phyloP scores from a whole-genome alignment of 2,329 filamentous ascomycete species.

The Chaetomium sp. region DNA sequence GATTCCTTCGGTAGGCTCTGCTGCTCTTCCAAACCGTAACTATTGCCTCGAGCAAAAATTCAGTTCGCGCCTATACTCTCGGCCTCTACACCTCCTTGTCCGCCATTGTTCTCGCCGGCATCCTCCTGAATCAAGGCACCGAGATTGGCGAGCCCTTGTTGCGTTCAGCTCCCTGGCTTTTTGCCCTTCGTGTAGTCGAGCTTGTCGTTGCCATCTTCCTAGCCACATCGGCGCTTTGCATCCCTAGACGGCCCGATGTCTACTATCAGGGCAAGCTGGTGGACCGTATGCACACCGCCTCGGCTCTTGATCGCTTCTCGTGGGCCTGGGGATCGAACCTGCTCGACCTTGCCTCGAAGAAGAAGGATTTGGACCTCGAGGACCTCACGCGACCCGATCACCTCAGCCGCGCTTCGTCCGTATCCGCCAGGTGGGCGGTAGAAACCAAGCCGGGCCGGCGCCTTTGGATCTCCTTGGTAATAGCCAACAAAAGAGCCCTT shows the following conservation, averaged over 20 bases:
- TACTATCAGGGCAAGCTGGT: slow-evolving; percentile 53
- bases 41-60: slow-evolving; percentile 43
- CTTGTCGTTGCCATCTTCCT: slow-evolving; percentile 40
- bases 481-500: slow-evolving; percentile 51
- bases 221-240: slow-evolving; percentile 42
- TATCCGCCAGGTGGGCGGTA: slow-evolving; percentile 43
- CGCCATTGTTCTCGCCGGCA: slow-evolving; percentile 36
- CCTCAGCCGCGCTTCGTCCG: slow-evolving; percentile 44
- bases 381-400: slow-evolving; percentile 59
- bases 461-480: slow-evolving; percentile 55
- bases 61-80: slow-evolving; percentile 47
- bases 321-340: slow-evolving; percentile 58
- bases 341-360: slow-evolving; percentile 48
- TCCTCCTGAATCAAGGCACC: slow-evolving; percentile 41
- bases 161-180: slow-evolving; percentile 29
- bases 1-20: slow-evolving; percentile 35
- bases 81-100: slow-evolving; percentile 48
- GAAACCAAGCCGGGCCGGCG: slow-evolving; percentile 39
- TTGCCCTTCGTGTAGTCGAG: slow-evolving; percentile 44
- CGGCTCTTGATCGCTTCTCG: slow-evolving; percentile 55
- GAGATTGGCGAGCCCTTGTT: slow-evolving; percentile 31
- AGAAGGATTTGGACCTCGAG: slow-evolving; percentile 53
- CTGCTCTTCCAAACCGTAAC: slow-evolving; percentile 46
- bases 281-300: slow-evolving; percentile 56
- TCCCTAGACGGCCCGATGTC: slow-evolving; percentile 64